These are phyloP conservation scores for Calamus simplicifolius DNA, from an alignment of 176 grass and related monocot genomes.

Conservation along the genomic window DNA sequence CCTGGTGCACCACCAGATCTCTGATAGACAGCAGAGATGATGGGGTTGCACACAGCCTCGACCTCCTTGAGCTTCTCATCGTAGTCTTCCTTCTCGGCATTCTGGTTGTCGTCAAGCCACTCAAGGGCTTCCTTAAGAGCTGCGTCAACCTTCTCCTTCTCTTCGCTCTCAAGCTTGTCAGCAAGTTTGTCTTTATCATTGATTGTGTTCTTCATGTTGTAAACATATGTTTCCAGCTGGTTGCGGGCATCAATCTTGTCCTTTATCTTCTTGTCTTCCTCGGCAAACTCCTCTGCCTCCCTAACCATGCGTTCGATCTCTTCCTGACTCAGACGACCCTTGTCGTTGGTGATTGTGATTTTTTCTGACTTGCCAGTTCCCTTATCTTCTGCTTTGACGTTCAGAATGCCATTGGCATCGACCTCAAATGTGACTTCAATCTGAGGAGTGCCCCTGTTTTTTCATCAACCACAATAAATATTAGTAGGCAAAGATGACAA, in stretches of 20 bases:
- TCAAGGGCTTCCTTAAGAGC: constrained; percentile 10
- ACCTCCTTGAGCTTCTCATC: constrained; percentile 33
- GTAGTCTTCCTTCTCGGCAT: constrained; percentile 19
- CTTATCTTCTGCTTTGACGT: constrained; percentile 31
- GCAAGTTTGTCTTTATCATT: constrained; percentile 15
- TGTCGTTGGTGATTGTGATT: constrained; percentile 28
- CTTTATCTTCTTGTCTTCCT: constrained; percentile 23
- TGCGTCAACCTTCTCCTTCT: constrained; percentile 24
- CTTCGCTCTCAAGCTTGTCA: constrained; percentile 16
- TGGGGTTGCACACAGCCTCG: constrained; percentile 26
- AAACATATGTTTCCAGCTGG: constrained; percentile 25
- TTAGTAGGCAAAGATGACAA: background rate
- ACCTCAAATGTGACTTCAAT: constrained; percentile 30
- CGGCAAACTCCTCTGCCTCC: constrained; percentile 33
- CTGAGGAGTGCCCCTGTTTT: constrained; percentile 24
- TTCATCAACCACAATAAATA: background rate
- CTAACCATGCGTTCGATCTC: constrained; percentile 28
- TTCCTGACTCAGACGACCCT: constrained; percentile 20
- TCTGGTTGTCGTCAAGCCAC: constrained; percentile 26
- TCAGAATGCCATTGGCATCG: constrained; percentile 35
- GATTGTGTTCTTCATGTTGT: constrained; percentile 26
- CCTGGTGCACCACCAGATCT: background rate
- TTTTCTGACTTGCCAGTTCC: constrained; percentile 14
- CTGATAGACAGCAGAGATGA: constrained; percentile 26
- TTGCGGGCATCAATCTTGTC: constrained; percentile 24